Base-by-base conservation (phyloP, 805 yeast genomes). In the Metschnikowia koreensis region DNA sequence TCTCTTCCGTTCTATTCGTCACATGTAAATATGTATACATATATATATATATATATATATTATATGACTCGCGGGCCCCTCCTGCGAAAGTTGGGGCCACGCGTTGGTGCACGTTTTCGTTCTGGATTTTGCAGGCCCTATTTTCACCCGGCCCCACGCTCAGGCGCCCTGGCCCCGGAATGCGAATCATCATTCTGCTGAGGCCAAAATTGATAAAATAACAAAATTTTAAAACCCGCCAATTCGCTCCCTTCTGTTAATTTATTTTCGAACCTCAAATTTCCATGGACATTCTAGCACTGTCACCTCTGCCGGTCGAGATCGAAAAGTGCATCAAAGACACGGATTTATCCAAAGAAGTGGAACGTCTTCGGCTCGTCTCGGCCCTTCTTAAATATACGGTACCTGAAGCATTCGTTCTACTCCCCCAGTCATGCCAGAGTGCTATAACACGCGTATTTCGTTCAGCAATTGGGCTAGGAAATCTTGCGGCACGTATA, bases 361-460 rank as follows among this genome's bases (percentile, higher is more conserved):
- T 55, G 17, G 48, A 52, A 8, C 44, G 53, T 11, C 56, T 58
- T 16, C 51, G 50, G 16, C 50, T 68, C 6, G 59, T 65, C 9
- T 54, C 68, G 2, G 41, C 60, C 1, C 56, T 73, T 17, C 56
- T 73, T 26, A 63, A 70, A 40, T 56, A 61, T 53, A 70, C 74
- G 3, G 58, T 74, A 5, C 76, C 76, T 5, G 68, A 69, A 48
- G 55, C 64, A 7, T 73, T 62, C 51, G 16, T 31, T 2, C 50
- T 56, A 16, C 47, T 64, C 8, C 68, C 68, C 0, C 10, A n/a
- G 1, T 26, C 43, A 8, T 49, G 58, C 16, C 47, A 60, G 45
- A 22, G 29, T 2, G 39, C 46, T 0, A 50, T 64, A 1, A 52
- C 51, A n/a, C 7, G 40, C 6, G 42, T 53, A 4, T 59, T 74